Evolutionary conservation across 2,329 filamentous ascomycete species (phyloP), one percentile per base, ranked within the genome.

Genomic region (Aspergillus aculeatus): DNA sequence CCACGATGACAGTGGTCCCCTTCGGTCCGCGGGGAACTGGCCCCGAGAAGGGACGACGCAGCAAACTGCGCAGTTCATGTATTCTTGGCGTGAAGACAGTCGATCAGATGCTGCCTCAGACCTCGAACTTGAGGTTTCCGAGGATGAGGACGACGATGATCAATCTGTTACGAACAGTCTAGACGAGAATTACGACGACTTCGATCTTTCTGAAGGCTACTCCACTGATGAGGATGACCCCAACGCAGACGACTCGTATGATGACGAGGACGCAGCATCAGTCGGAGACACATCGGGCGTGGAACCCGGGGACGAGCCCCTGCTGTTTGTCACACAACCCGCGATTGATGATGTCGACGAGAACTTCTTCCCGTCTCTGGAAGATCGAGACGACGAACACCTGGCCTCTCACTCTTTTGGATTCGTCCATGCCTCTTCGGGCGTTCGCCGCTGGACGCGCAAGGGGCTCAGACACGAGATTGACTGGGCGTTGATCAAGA

Each of bases 401-500:
- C 82, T 97, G 0, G 86, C 90, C 49, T 91, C 88, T 0, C 95
- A 90, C 68, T 85, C 87, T 14, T 81, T 98, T 1, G 94, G 94
- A 3, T 87, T 92, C 68, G 82, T 98, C 4, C 92, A 96, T 69
- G 94, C 94, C 0, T 96, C 92, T 0, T 96, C 92, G 23, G 94
- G 94, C 6, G 89, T 98, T 60, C 87, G 92, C 4, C 86, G 94
- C 31, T 88, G 90, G 71, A 83, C 81, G 54, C 84, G 88, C 60
- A 82, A 89, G 62, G 87, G 89, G 4, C 79, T 96, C 24, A 81
- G 91, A 5, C 94, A 97, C 72, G 94, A 98, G 74, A 92, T 98
- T 49, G 94, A 98, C 74, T 98, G 94, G 94, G 92, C 93, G 0
- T 80, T 98, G 2, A 92, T 98, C 67, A 86, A 90, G 66, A 91